These are phyloP conservation scores for Penicilliopsis zonata DNA, from an alignment of 495 filamentous ascomycete genomes.

Conservation along the genomic window DNA sequence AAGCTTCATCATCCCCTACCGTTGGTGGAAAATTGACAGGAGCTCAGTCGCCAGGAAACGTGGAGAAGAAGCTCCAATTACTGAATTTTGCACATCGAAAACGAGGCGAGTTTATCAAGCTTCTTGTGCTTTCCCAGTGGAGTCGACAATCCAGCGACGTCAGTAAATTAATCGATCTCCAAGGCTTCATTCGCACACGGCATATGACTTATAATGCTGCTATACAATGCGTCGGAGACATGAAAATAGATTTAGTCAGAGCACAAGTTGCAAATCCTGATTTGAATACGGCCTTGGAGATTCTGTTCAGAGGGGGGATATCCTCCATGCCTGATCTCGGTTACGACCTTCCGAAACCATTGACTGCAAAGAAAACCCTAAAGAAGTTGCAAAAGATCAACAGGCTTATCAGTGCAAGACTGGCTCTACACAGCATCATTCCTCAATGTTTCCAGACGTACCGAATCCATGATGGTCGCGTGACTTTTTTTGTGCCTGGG, in stretches of 20 bases:
- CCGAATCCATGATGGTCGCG: slow-evolving; percentile 63
- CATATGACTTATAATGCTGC: slow-evolving; percentile 42
- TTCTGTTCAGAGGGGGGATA: slow-evolving; percentile 64
- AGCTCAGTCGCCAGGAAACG: slow-evolving; percentile 51
- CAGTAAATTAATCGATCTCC: slow-evolving; percentile 73
- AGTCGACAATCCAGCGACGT: slow-evolving; percentile 65
- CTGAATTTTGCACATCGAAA: slow-evolving; percentile 58
- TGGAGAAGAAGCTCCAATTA: slow-evolving; percentile 67
- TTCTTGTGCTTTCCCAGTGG: slow-evolving; percentile 81
- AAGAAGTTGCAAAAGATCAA: slow-evolving; percentile 69
- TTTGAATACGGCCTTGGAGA: slow-evolving; percentile 74
- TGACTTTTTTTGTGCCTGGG: slow-evolving; percentile 67
- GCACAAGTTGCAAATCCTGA: slow-evolving; percentile 76
- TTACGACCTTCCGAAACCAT: slow-evolving; percentile 63
- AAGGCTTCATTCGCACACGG: slow-evolving; percentile 53
- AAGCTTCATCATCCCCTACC: slow-evolving; percentile 10
- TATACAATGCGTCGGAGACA: slow-evolving; percentile 47
- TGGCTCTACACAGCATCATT: slow-evolving; percentile 64
- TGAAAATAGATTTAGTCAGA: slow-evolving; percentile 53
- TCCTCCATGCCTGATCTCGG: slow-evolving; percentile 67
- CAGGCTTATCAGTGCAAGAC: slow-evolving; percentile 63
- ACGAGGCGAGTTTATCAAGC: slow-evolving; percentile 73
- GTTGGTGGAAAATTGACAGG: slow-evolving; percentile 41
- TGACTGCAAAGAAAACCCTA: slow-evolving; percentile 53
- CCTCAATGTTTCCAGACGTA: slow-evolving; percentile 63